A percentile compares a stretch with the other conserved stretches of the same genome.
Conservation (phyloP, 164 flowering plant species). For the Stephania cephalantha region DNA sequence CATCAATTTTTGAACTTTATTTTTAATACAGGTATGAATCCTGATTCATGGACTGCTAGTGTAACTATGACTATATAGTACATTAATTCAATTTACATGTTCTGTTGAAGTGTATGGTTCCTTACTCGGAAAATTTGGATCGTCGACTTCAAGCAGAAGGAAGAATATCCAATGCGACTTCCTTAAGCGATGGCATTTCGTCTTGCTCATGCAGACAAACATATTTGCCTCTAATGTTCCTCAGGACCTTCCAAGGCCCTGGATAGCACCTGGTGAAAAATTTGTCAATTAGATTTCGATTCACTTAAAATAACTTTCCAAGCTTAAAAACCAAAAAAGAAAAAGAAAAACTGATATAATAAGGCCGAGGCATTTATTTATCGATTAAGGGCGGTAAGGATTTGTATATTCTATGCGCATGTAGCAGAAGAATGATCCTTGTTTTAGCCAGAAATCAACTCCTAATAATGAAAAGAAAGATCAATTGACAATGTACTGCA, state of each 20-base stretch:
- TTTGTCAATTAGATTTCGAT: not conserved
- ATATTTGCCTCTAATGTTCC: constrained; percentile 40
- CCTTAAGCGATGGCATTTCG: constrained; percentile 82
- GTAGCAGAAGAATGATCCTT: not conserved
- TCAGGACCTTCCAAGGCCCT: constrained; percentile 84
- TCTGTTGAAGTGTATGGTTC: not conserved
- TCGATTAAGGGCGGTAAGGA: not conserved
- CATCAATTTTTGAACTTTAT: too few relatives aligned
- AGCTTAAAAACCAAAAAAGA: not conserved
- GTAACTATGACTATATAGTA: too few relatives aligned
- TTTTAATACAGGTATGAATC: too few relatives aligned
- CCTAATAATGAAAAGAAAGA: not conserved
- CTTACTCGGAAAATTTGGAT: not conserved
- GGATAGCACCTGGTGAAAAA: constrained; percentile 63
- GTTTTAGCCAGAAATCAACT: not conserved
- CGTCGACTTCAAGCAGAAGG: constrained; percentile 46
- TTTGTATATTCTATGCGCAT: not conserved
- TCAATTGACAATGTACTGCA: not conserved
- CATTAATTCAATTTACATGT: not conserved
- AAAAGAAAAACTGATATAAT: not conserved
- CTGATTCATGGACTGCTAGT: too few relatives aligned
- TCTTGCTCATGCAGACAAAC: constrained; percentile 72
- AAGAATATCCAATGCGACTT: constrained; percentile 80
- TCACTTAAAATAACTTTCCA: not conserved
- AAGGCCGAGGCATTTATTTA: not conserved